phyloP scores from a whole-genome alignment of 331 rosid genomes.

The Phaseolus coccineus region DNA sequence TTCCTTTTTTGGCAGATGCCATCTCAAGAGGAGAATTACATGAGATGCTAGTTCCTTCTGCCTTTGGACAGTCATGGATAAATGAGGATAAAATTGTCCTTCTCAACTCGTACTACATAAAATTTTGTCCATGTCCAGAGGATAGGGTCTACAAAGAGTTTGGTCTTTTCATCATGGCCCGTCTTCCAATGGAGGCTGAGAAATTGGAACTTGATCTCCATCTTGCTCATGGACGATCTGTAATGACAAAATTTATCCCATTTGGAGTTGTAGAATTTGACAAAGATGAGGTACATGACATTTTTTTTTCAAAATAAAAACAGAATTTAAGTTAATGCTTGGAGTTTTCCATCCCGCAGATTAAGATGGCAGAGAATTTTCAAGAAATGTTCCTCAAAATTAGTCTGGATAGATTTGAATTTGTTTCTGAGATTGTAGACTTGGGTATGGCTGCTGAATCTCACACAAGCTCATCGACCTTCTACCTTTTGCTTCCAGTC shows the following conservation, averaged over 20 bases:
- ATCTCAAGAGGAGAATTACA: constrained; percentile 69
- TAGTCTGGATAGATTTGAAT: constrained; percentile 81
- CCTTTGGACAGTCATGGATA: constrained; percentile 63
- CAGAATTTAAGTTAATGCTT: constrained; percentile 25
- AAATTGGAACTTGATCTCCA: constrained; percentile 87
- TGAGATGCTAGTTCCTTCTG: constrained; percentile 84
- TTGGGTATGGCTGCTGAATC: constrained; percentile 59
- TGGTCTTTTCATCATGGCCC: constrained; percentile 72
- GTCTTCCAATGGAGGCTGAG: constrained; percentile 85
- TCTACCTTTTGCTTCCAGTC: constrained; percentile 93
- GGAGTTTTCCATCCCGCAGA: constrained; percentile 57
- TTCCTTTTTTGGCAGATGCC: constrained; percentile 64
- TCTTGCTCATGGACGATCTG: constrained; percentile 88
- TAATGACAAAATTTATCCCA: constrained; percentile 73
- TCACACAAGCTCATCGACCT: constrained; percentile 55
- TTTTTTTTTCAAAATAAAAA: not conserved
- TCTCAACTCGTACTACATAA: constrained; percentile 70
- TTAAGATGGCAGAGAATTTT: constrained; percentile 73
- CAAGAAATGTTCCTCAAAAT: constrained; percentile 95
- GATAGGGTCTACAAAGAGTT: constrained; percentile 83
- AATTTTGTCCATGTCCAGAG: constrained; percentile 68
- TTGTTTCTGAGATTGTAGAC: constrained; percentile 65
- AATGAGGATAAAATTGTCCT: constrained; percentile 44
- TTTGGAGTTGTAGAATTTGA: constrained; percentile 67
- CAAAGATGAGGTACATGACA: constrained; percentile 70